A percentile compares a stretch with the other conserved stretches of the same genome.
phyloP scores from a whole-genome alignment of 148 eudicot genomes.

The Rhododendron griersonianum region DNA sequence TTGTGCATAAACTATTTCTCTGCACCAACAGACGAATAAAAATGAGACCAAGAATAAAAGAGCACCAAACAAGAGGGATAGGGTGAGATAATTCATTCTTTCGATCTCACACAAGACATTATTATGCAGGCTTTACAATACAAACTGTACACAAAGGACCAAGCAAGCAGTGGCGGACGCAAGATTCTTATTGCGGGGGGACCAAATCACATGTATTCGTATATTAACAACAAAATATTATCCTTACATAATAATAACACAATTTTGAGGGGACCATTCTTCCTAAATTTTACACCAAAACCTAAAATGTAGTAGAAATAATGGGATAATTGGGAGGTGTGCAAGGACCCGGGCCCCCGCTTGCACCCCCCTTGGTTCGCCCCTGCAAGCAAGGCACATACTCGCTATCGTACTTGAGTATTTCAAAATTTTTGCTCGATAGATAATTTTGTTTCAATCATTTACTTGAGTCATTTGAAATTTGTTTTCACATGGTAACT shows the following conservation, averaged over 20 bases:
- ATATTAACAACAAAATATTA: too few species aligned
- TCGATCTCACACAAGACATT: not conserved
- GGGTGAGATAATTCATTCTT: not conserved
- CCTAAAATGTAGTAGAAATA: too few species aligned
- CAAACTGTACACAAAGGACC: not conserved
- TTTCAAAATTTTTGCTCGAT: not conserved
- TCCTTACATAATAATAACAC: too few species aligned
- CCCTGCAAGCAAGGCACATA: not conserved
- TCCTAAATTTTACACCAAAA: too few species aligned
- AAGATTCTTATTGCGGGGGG: too few species aligned
- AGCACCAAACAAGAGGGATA: constrained; percentile 1
- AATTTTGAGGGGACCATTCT: too few species aligned
- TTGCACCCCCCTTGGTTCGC: too few species aligned
- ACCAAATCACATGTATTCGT: too few species aligned
- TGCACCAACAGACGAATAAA: constrained; percentile 30
- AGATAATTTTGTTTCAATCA: not conserved
- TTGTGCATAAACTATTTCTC: constrained; percentile 51
- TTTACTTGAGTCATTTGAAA: not conserved
- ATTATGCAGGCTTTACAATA: not conserved
- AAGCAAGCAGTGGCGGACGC: too few species aligned
- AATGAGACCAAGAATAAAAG: not conserved
- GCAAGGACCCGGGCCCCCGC: too few species aligned
- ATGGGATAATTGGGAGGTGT: too few species aligned
- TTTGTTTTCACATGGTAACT: not conserved
- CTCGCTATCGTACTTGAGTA: not conserved